These are phyloP conservation scores for Bidens hawaiensis DNA, from an alignment of 140 eudicot species.

Conservation along the genomic window DNA sequence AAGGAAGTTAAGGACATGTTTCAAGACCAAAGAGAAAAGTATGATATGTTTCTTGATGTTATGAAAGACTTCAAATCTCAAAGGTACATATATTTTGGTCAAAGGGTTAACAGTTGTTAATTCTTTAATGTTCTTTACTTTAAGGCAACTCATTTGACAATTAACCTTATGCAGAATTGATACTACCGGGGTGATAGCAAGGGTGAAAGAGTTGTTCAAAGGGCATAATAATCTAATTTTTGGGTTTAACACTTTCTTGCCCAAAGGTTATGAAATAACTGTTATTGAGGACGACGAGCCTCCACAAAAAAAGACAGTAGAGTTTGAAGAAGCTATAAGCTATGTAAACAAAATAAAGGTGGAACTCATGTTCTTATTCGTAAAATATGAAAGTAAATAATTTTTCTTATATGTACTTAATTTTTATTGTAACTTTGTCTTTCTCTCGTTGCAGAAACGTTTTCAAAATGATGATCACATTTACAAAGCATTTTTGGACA, in stretches of 20 bases:
- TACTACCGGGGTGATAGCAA: slow-evolving; percentile 77
- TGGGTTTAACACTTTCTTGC: slow-evolving; percentile 89
- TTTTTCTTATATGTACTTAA: background rate
- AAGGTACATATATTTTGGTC: slow-evolving; percentile 35
- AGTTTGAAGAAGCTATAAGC: slow-evolving; percentile 64
- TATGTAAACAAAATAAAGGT: slow-evolving; percentile 79
- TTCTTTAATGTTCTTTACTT: background rate
- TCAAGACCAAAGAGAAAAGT: slow-evolving; percentile 75
- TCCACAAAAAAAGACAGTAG: slow-evolving; percentile 78
- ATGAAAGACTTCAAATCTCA: slow-evolving; percentile 84
- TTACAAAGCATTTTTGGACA: slow-evolving; percentile 58
- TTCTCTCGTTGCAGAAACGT: slow-evolving; percentile 46
- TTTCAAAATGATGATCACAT: slow-evolving; percentile 59
- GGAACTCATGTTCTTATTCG: background rate
- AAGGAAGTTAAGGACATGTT: slow-evolving; percentile 94
- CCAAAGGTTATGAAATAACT: slow-evolving; percentile 94
- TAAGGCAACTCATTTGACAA: slow-evolving; percentile 7
- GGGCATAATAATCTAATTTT: slow-evolving; percentile 75
- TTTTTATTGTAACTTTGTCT: background rate
- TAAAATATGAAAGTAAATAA: background rate
- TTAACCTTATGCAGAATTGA: slow-evolving; percentile 57
- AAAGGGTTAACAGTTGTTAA: background rate
- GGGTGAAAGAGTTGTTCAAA: slow-evolving; percentile 79
- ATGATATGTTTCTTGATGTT: slow-evolving; percentile 69
- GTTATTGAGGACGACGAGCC: slow-evolving; percentile 71